phyloP scores from a whole-genome alignment of 805 yeast species.

The Yamadazyma paraphyllophila region DNA sequence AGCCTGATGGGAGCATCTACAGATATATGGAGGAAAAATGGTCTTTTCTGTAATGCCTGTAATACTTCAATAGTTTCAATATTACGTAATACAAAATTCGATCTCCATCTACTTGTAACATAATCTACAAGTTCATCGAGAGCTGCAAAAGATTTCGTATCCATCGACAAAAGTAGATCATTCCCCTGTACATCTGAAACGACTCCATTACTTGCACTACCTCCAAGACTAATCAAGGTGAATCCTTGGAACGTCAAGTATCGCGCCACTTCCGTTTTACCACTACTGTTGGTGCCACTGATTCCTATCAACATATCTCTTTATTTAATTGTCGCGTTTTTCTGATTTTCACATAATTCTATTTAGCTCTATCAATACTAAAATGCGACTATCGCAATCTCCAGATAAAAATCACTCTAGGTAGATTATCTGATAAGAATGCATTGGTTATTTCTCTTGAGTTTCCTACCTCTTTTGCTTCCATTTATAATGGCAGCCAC shows the following conservation, averaged over 20 bases:
- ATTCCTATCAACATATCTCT: conserved; percentile 66
- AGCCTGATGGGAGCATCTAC: conserved; percentile 67
- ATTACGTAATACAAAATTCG: conserved; percentile 57
- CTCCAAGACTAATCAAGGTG: conserved; percentile 21
- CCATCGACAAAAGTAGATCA: conserved; percentile 7
- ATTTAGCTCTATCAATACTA: neutral
- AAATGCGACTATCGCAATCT: neutral
- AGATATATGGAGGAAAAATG: conserved; percentile 78
- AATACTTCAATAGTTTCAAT: conserved; percentile 44
- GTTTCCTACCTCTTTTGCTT: neutral
- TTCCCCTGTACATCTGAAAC: neutral
- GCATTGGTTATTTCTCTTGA: neutral
- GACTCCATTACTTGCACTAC: neutral
- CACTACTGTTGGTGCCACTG: conserved; percentile 67
- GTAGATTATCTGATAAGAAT: neutral
- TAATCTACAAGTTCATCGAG: conserved; percentile 50
- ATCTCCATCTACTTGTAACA: conserved; percentile 67
- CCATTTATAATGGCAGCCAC: conserved; percentile 1
- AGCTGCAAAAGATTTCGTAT: conserved; percentile 28
- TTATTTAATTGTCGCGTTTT: neutral
- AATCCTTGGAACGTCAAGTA: conserved; percentile 59
- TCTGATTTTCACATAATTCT: neutral
- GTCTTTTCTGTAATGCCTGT: conserved; percentile 57
- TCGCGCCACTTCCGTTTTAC: conserved; percentile 61
- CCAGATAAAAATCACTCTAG: neutral